phyloP scores from a whole-genome alignment of 2,329 filamentous ascomycete species.

The Colletotrichum lini region DNA sequence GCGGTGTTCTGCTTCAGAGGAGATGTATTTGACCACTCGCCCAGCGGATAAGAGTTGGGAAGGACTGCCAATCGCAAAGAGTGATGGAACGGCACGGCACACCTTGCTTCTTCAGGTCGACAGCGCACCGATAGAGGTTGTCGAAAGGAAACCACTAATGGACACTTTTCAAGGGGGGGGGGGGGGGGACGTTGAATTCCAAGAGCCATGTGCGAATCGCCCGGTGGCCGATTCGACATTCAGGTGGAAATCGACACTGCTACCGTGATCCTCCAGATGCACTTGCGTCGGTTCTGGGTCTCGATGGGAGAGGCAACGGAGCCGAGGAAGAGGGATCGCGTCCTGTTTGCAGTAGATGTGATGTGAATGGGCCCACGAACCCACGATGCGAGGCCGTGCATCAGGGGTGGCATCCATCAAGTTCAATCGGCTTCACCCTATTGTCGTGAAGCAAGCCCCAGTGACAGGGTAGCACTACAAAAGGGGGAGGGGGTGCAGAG shows the following conservation, averaged over 20 bases:
- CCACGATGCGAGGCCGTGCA: conserved; percentile 11
- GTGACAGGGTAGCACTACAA: background rate
- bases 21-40: too few species aligned
- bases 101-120: background rate
- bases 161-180: background rate
- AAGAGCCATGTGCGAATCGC: background rate
- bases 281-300: background rate
- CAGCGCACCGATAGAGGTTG: background rate
- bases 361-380: conserved; percentile 8
- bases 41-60: too few species aligned
- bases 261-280: background rate
- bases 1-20: too few species aligned
- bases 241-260: background rate
- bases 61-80: too few species aligned
- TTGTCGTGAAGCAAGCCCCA: background rate
- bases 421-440: background rate
- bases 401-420: background rate
- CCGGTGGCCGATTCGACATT: background rate
- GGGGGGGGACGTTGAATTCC: background rate
- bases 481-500: background rate
- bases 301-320: background rate
- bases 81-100: too few species aligned
- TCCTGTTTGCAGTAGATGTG: background rate
- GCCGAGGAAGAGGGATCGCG: background rate
- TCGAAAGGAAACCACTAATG: background rate